Base-by-base conservation (phyloP, 2,329 filamentous ascomycete species). In the Botrytis galanthina region DNA sequence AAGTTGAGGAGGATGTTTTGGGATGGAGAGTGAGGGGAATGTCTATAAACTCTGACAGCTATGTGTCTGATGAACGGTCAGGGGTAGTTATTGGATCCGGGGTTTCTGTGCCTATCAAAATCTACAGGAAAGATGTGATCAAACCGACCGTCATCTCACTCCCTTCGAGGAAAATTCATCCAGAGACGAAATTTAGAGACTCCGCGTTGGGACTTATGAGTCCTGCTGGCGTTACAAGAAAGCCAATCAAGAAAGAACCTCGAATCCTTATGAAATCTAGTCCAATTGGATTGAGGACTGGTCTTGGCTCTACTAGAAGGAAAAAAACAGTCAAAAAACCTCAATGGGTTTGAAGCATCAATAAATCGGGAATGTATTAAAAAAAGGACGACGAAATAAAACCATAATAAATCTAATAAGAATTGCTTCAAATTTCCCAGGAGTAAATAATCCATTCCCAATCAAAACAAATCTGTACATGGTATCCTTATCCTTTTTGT, bases 1-100 rank as follows among this genome's bases (percentile, higher is more conserved):
- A 72, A 39, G 7, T 61, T 29, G 71, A 69, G 35, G 63, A 60
- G 63, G 71, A 73, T 32, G 44, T 73, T 32, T 61, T 73, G 8
- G 42, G 42, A 46, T 73, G 63, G 71, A 69, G 32, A 37, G 32
- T 69, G 8, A 69, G 71, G 29, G n/a, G 32, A 22, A 46, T 61
- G 26, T 42, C 66, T 1, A 12, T 69, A 32, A 42, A 69, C 14
- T 69, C 66, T 32, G 66, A 57, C 14, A 26, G 39, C 29, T 69
- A 69, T 42, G 66, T n/a, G 18, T 69, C 37, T 32, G 37, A 57
- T 37, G 48, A 69, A 29, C 26, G 9, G 1, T 57, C 66, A 9
- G 66, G 54, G 26, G 66, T 32, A 18, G n/a, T 69, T 42, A 42
- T 69, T 42, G 48, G n/a, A 32, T 51, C 48, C 4, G 48, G 66